Base-by-base conservation (phyloP, 108 stramenopile genomes). In the Nitzschia palea region DNA sequence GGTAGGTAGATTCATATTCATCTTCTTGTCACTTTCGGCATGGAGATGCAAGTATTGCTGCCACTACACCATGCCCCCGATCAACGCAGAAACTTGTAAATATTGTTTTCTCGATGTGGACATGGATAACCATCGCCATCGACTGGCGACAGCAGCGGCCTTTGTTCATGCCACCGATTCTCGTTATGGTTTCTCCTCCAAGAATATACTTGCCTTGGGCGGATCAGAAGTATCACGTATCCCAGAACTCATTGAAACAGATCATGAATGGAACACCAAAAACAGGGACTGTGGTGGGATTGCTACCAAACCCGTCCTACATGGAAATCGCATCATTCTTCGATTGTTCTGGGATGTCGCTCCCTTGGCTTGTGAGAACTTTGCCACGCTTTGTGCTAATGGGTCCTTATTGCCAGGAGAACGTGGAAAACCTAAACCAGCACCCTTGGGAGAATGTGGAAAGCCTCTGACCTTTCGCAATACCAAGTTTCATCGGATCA, bases 91-190 rank as follows among this genome's bases (percentile, higher is more conserved):
- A 30, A 54, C 36, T 17, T 35, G 47, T 45, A n/a, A 37, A 3
- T 82, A 59, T 62, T 78, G 77, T 37, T 85, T 71, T 53, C 47
- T 85, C 14, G 84, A 85, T 68, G 42, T 85, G 26, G 84, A 85
- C 37, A 44, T 85, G 1, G 47, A 85, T 48, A 23, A 77, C 42
- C 45, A 64, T 36, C 70, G 84, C 6, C 27, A 27, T 3, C 79
- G 79, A 27, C 53, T 86, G 18, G 78, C 73, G 18, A 58, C 52
- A 1, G 69, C 86, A 8, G 94, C 94, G 1, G 87, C 88, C 18
- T 95, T 95, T 81, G 89, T 92, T 1, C 67, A 88, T 71, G 84
- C 87, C 20, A 92, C 91, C 20, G 75, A 91, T 57, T 59, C 84
- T 3, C 68, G 89, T 0, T 95, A 92, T 72, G 94, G 94, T 5